These are phyloP conservation scores for Leptographium wingfieldii DNA, from an alignment of 2,329 filamentous ascomycete species.

Conservation along the genomic window DNA sequence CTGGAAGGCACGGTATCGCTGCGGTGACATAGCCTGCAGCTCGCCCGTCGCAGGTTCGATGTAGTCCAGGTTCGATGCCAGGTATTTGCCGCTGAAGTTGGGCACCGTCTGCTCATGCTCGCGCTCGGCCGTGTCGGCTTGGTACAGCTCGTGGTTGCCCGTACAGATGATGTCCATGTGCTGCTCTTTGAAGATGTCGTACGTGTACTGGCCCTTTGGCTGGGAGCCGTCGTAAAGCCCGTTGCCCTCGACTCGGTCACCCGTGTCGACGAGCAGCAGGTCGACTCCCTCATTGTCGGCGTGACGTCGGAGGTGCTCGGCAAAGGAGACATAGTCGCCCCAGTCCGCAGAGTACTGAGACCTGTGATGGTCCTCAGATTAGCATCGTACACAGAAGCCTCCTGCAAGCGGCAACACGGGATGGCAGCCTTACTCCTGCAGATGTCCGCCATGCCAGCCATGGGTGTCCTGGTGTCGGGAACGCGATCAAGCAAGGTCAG, in stretches of 20 bases:
- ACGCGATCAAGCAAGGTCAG: background rate
- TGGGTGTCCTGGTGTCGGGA: constrained; percentile 51
- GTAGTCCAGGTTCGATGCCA: constrained; percentile 90
- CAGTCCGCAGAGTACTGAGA: constrained; percentile 90
- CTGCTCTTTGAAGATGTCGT: constrained; percentile 75
- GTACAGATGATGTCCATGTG: constrained; percentile 72
- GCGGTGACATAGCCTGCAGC: constrained; percentile 58
- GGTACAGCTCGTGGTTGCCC: constrained; percentile 94
- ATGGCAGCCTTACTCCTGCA: constrained; percentile 58
- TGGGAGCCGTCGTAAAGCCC: constrained; percentile 83
- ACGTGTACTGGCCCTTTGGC: constrained; percentile 80
- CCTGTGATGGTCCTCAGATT: constrained; percentile 27
- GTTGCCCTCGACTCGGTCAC: constrained; percentile 85
- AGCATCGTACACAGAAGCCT: background rate
- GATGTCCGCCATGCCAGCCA: constrained; percentile 88
- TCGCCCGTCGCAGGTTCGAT: constrained; percentile 53
- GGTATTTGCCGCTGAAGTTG: constrained; percentile 66
- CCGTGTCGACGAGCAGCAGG: constrained; percentile 87
- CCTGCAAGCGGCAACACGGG: background rate
- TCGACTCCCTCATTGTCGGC: constrained; percentile 72
- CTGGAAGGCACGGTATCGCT: constrained; percentile 75
- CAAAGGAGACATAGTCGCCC: constrained; percentile 95
- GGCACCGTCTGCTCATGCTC: constrained; percentile 74
- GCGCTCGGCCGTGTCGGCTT: constrained; percentile 59
- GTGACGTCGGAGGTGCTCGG: constrained; percentile 64